Evolutionary conservation across 345 rosid genomes (phyloP), one percentile per base, ranked within the genome.

Genomic region (Dipteronia sinensis): DNA sequence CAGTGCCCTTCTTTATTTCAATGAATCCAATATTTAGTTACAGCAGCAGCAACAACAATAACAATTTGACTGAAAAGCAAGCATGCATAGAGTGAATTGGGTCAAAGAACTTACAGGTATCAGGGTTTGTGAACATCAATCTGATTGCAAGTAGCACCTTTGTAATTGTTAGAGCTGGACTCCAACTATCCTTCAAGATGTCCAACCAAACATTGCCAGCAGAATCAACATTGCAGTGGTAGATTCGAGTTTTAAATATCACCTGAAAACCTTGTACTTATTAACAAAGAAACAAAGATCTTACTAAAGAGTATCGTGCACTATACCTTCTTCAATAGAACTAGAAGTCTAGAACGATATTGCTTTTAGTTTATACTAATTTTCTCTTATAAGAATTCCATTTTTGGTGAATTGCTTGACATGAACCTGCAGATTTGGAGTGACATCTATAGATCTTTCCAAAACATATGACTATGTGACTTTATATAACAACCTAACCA

Each of bases 141-240:
- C 91, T 87, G 81, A 95, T 87, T 69, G 96, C 92, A 73, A 82
- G 87, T 53, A 95, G 90, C 79, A 95, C 88, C 82, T 91, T 89
- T 9, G 93, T 87, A 67, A 95, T 84, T 17, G 98, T 93, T 78
- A 91, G 92, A 61, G 99, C 98, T 3, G 98, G 99, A 71, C 99
- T 95, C 99, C 98, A 95, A 71, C 89, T 83, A 29, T 91, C 92
- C 81, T 89, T 89, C 80, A 95, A 83, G 77, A 95, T 95, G 19
- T 89, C 92, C 84, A 95, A 82, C 71, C 85, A 83, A 42, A 95
- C 85, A 46, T 88, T 91, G 74, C 99, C 98, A 0, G 85, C 74
- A 46, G 88, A 79, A 85, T 93, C 99, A 16, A 95, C 96, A 56
- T 93, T 95, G 82, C 98, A 95, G 70, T 93, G 99, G 78, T 89